Base-by-base conservation (phyloP, 2,329 filamentous ascomycete species). In the Apiospora arundinis region DNA sequence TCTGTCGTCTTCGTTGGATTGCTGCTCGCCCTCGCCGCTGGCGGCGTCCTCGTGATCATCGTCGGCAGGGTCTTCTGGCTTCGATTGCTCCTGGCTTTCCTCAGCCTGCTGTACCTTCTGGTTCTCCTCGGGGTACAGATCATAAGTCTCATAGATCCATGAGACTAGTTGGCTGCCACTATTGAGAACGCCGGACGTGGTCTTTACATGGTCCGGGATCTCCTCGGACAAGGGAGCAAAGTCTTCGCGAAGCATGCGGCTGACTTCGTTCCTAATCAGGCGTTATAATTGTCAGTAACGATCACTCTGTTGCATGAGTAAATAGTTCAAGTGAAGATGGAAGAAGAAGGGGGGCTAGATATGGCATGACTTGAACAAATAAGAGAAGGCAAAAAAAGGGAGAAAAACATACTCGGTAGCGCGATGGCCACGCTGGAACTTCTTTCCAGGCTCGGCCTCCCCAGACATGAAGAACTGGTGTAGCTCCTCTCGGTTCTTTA, bases 401-500 rank as follows among this genome's bases (percentile, higher is more conserved):
- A n/a, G 11, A 4, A 8, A 49, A 11, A 49, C 46, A 9, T 49
- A 23, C 46, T 28, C 49, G 3, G 25, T 16, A 3, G 23, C 23
- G 0, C 12, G 23, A 2, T 28, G 12, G 4, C 11, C 49, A 23
- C 23, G 23, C 23, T 16, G 11, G 23, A 16, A 52, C 2, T 16
- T 16, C 49, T 52, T 23, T 28, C 49, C 49, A 11, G 11, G 4
- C 23, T 28, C 23, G 11, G n/a, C 28, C 49, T 28, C 12, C 1
- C 23, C 49, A 2, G 23, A 23, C 4, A 16, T 1, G 23, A 52
- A 52, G 49, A 28, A 52, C 12, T 16, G 4, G 23, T 52, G 23
- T 4, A 52, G 4, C 1, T 4, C 11, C 11, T n/a, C n/a, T 1
- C 23, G 25, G 4, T 16, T 3, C 2, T 2, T 11, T 1, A 52